These are phyloP conservation scores for Leptographium lundbergii DNA, from an alignment of 2,329 filamentous ascomycete genomes.

Conservation along the genomic window DNA sequence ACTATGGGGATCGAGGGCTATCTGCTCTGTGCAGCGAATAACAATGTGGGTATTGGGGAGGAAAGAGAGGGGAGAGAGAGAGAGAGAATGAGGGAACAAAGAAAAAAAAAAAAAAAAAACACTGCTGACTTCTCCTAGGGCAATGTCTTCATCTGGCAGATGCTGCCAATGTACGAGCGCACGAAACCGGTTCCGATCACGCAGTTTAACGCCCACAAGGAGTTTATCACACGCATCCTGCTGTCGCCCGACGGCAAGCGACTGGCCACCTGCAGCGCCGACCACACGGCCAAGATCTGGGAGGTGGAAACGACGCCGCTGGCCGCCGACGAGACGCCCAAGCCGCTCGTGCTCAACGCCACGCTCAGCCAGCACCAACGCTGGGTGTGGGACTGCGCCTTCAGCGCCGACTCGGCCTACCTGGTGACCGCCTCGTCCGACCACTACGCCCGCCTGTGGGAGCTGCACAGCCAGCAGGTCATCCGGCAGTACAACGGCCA, in stretches of 20 bases:
- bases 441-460: constrained; percentile 87
- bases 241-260: constrained; percentile 90
- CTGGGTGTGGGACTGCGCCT: constrained; percentile 97
- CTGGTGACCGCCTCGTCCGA: constrained; percentile 88
- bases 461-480: constrained; percentile 72
- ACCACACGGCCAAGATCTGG: constrained; percentile 95
- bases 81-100: no score
- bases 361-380: constrained; percentile 83
- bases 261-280: constrained; percentile 83
- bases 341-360: constrained; percentile 68
- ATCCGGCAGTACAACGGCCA: constrained; percentile 94
- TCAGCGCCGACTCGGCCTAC: constrained; percentile 86
- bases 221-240: constrained; percentile 84
- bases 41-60: constrained; percentile 44
- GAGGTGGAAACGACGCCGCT: constrained; percentile 61
- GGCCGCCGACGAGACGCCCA: constrained; percentile 27
- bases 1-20: constrained; percentile 92
- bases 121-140: constrained; percentile 41
- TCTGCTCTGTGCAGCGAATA: constrained; percentile 86
- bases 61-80: not conserved
- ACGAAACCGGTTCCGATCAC: constrained; percentile 79
- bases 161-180: constrained; percentile 69
- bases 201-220: constrained; percentile 80
- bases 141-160: constrained; percentile 94
- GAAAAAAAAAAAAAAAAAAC: not conserved